These are phyloP conservation scores for Salix purpurea DNA, from an alignment of 345 rosid genomes.

Conservation along the genomic window DNA sequence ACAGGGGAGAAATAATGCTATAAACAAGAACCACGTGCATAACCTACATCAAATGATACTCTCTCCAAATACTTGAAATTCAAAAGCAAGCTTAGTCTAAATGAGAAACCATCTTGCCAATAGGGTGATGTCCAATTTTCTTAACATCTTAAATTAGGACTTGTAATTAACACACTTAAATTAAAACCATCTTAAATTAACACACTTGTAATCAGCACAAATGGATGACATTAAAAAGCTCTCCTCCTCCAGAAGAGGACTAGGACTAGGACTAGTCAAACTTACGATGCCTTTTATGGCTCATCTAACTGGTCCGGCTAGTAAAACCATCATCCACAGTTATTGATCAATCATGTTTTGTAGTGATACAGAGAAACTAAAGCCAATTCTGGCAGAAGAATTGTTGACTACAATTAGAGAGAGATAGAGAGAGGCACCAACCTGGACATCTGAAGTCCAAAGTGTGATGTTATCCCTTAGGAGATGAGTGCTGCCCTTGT, in stretches of 20 bases:
- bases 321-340: background rate
- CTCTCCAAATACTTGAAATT: slow-evolving; percentile 19
- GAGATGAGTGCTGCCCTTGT: slow-evolving; percentile 47
- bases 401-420: background rate
- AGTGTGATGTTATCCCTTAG: slow-evolving; percentile 52
- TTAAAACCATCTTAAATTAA: no score
- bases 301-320: slow-evolving; percentile 73
- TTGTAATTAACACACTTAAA: slow-evolving; percentile 11
- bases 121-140: slow-evolving; percentile 8
- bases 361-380: background rate
- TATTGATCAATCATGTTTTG: background rate
- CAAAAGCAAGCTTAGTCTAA: slow-evolving; percentile 11
- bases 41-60: slow-evolving; percentile 6
- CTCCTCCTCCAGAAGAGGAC: slow-evolving; percentile 54
- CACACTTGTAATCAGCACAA: slow-evolving; percentile 15
- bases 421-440: slow-evolving; percentile 15
- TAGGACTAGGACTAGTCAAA: slow-evolving; percentile 36
- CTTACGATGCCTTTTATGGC: slow-evolving; percentile 35
- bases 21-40: background rate
- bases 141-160: background rate
- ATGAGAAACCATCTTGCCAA: slow-evolving; percentile 15
- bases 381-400: background rate
- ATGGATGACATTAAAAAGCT: slow-evolving; percentile 61
- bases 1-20: background rate
- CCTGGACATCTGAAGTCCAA: slow-evolving; percentile 97